A percentile compares a stretch with the other conserved stretches of the same genome.
Conservation (phyloP, 225 moss, liverwort and hornwort species). For the Asterella californica region DNA sequence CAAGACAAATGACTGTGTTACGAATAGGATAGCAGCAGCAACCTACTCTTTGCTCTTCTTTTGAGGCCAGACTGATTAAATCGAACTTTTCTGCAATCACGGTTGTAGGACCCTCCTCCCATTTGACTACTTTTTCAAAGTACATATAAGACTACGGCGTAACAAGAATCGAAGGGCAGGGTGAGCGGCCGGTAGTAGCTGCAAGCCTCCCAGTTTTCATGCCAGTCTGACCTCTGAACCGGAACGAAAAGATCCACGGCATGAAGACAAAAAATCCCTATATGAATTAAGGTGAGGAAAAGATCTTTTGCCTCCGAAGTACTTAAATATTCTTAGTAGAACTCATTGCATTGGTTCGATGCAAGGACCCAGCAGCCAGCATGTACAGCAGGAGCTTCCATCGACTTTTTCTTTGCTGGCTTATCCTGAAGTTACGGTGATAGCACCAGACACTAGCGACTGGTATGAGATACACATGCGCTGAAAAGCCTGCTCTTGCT, state of each 20-base stretch:
- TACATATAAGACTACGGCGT: not conserved
- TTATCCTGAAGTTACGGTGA: not conserved
- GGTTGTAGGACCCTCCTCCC: not conserved
- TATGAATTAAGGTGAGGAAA: not conserved
- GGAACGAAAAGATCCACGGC: not conserved
- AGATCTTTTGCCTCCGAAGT: not conserved
- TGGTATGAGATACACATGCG: not conserved
- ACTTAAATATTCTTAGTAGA: not conserved
- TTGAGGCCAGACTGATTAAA: not conserved
- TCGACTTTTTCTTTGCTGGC: not conserved
- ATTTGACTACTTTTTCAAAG: slow-evolving; percentile 5
- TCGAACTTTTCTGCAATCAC: not conserved
- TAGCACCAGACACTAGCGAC: not conserved
- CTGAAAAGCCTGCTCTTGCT: not conserved
- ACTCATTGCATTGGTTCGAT: not conserved
- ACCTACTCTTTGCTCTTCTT: not conserved
- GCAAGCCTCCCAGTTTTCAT: not conserved
- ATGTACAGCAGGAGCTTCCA: not conserved
- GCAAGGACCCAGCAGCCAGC: not conserved
- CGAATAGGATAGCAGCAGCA: not conserved
- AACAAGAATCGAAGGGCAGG: not conserved
- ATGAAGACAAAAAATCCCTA: not conserved
- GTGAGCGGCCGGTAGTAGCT: not conserved
- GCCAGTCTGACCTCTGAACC: not conserved
- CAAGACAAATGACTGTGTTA: not conserved